These are phyloP conservation scores for Gamsiella multidivaricata DNA, from an alignment of 192 early-diverging fungal genomes.

Conservation along the genomic window DNA sequence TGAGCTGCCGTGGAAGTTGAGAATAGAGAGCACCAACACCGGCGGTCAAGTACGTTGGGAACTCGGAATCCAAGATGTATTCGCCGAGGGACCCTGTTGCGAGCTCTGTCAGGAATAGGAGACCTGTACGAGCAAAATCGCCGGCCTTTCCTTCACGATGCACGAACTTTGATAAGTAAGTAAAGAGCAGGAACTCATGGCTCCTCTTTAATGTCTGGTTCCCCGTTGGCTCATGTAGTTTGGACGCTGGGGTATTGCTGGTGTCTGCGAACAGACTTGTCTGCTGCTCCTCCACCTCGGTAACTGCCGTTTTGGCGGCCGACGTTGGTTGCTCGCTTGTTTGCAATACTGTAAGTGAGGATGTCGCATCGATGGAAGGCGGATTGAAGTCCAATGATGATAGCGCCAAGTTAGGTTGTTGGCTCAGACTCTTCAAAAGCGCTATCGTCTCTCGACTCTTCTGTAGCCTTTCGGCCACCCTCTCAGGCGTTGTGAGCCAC, in stretches of 20 bases:
- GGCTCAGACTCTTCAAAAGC: conserved; percentile 26
- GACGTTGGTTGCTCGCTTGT: background rate
- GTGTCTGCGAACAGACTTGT: background rate
- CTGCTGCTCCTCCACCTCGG: background rate
- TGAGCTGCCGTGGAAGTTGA: conserved; percentile 85
- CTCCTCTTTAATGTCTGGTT: conserved; percentile 60
- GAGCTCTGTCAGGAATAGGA: conserved; percentile 88
- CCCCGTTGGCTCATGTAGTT: conserved; percentile 17
- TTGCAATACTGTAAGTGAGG: background rate
- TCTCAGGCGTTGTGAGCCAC: conserved; percentile 69
- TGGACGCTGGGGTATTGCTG: background rate
- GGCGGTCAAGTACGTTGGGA: conserved; percentile 85
- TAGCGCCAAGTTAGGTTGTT: conserved; percentile 7
- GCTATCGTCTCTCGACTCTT: conserved; percentile 45
- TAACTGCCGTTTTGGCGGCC: background rate
- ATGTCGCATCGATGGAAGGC: background rate
- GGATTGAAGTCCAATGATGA: background rate
- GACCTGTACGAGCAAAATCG: conserved; percentile 88
- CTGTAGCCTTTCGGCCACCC: conserved; percentile 32
- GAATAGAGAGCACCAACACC: conserved; percentile 91
- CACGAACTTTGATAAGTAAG: conserved; percentile 89
- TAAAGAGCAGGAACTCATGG: conserved; percentile 89
- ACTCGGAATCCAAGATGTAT: conserved; percentile 86
- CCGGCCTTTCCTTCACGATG: conserved; percentile 87
- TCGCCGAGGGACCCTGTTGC: conserved; percentile 80